Conservation (phyloP, 208 protist genomes). For the Acanthamoeba rhysodes region DNA sequence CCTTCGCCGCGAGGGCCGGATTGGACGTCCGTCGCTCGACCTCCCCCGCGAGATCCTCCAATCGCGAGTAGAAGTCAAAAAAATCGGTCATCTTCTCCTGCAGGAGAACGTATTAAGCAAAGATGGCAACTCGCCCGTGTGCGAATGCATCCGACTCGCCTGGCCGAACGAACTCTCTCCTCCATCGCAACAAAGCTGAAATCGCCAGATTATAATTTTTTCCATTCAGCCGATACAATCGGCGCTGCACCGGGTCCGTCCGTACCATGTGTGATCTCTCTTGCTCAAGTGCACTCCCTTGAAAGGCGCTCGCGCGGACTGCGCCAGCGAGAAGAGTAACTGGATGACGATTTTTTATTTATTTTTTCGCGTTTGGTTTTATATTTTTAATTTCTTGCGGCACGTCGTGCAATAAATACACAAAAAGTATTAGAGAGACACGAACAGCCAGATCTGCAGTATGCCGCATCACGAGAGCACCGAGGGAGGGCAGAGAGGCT, state of each 20-base stretch:
- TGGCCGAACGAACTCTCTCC: no score
- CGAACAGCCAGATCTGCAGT: background rate
- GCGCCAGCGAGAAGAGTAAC: no score
- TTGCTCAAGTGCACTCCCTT: no score
- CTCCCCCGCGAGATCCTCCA: background rate
- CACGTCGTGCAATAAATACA: no score
- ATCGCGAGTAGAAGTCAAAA: background rate
- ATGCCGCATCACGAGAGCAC: constrained; percentile 32
- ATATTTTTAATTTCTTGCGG: no score
- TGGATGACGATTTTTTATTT: background rate
- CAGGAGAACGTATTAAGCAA: background rate
- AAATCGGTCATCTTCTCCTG: background rate
- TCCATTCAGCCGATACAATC: no score
- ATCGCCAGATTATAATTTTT: no score
- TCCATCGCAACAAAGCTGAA: no score
- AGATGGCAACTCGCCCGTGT: background rate
- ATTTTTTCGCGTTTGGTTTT: background rate
- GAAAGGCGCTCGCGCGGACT: no score
- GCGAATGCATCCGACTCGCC: background rate
- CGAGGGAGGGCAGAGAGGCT: background rate
- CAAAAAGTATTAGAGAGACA: no score
- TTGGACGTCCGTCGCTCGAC: background rate
- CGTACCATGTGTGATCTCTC: no score
- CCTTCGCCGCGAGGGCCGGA: background rate
- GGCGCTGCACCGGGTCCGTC: no score